phyloP scores from a whole-genome alignment of 2,329 filamentous ascomycete genomes.

The Pyricularia sp. region DNA sequence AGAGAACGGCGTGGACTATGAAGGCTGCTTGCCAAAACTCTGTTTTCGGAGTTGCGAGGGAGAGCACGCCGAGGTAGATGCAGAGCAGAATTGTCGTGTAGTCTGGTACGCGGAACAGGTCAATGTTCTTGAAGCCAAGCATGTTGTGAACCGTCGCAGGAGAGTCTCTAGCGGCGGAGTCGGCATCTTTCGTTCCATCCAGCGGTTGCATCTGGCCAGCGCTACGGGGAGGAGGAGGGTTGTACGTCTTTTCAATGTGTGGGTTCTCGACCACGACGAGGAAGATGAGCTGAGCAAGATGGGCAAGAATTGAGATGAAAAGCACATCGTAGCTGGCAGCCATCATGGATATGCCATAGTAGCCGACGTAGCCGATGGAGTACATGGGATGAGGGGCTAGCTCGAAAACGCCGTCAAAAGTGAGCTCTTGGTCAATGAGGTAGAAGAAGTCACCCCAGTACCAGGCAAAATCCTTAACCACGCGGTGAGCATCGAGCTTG shows the following conservation, averaged over 20 bases:
- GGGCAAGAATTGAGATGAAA: slow-evolving; percentile 91
- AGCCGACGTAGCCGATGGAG: slow-evolving; percentile 93
- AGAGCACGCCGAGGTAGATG: slow-evolving; percentile 64
- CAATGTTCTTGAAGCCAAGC: slow-evolving; percentile 73
- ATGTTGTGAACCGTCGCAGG: slow-evolving; percentile 73
- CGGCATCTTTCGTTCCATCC: not conserved
- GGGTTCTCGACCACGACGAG: slow-evolving; percentile 88
- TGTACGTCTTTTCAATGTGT: slow-evolving; percentile 97
- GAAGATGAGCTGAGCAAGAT: slow-evolving; percentile 91
- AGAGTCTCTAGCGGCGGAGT: slow-evolving; percentile 19
- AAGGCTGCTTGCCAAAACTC: slow-evolving; percentile 69
- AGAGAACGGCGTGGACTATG: slow-evolving; percentile 67
- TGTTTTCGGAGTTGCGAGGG: slow-evolving; percentile 69
- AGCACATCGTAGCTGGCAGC: slow-evolving; percentile 95
- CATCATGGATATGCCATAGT: slow-evolving; percentile 97
- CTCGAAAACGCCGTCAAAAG: slow-evolving; percentile 97
- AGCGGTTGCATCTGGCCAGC: slow-evolving; percentile 6
- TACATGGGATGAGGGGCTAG: slow-evolving; percentile 99
- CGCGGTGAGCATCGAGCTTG: slow-evolving; percentile 92
- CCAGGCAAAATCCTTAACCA: slow-evolving; percentile 99
- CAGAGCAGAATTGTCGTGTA: slow-evolving; percentile 69
- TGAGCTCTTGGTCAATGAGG: slow-evolving; percentile 93
- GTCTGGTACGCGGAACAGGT: slow-evolving; percentile 82
- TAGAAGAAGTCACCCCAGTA: slow-evolving; percentile 99
- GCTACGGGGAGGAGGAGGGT: slow-evolving; percentile 67